phyloP scores from a whole-genome alignment of 139 green algal species.

The Eudorina sp. region DNA sequence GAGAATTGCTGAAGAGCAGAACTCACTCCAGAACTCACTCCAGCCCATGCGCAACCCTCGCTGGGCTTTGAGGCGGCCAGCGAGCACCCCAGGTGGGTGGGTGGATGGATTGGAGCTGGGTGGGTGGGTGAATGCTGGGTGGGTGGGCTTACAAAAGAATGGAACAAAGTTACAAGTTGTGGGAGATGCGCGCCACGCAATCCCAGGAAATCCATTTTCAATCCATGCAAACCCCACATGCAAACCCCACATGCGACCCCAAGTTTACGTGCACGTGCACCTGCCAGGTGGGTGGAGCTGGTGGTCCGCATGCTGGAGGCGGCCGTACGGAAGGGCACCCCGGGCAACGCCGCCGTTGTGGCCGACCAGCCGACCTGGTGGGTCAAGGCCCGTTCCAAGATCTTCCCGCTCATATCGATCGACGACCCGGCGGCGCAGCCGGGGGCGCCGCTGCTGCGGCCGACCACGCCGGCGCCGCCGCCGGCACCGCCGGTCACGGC shows the following conservation, averaged over 20 bases:
- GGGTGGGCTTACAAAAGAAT: too few species aligned
- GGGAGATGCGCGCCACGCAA: too few species aligned
- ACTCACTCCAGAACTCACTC: too few species aligned
- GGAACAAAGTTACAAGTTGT: too few species aligned
- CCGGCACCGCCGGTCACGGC: neutral
- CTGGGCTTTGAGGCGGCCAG: conserved; percentile 48
- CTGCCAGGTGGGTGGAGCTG: conserved; percentile 64
- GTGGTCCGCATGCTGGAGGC: conserved; percentile 62
- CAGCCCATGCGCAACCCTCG: too few species aligned
- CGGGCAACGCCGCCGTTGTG: conserved; percentile 37
- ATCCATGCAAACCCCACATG: too few species aligned
- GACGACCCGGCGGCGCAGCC: neutral
- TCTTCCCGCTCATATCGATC: conserved; percentile 23
- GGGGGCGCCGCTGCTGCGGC: neutral
- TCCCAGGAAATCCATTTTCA: too few species aligned
- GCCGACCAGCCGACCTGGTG: conserved; percentile 52
- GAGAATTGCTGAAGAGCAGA: too few species aligned
- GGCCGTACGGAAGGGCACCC: conserved; percentile 44
- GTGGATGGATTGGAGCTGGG: too few species aligned
- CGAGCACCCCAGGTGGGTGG: conserved; percentile 47
- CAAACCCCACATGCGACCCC: too few species aligned
- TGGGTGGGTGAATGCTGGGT: too few species aligned
- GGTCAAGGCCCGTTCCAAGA: conserved; percentile 19
- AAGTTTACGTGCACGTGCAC: too few species aligned
- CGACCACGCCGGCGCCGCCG: neutral